phyloP scores from a whole-genome alignment of 2,329 filamentous ascomycete genomes.

The Cladosporium phlei region DNA sequence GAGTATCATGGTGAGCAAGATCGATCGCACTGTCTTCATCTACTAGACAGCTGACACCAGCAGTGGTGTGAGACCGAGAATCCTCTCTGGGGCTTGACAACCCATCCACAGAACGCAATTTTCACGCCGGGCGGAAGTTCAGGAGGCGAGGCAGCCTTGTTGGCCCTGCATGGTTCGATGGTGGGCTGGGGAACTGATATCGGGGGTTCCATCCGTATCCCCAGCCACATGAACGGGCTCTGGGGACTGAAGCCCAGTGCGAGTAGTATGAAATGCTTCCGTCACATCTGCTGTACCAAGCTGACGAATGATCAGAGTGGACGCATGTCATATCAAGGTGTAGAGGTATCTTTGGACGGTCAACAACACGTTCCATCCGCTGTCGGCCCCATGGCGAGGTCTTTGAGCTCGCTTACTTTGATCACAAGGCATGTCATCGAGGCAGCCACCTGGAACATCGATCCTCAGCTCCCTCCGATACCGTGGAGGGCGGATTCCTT shows the following conservation, averaged over 20 bases:
- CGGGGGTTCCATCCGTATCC: slow-evolving; percentile 49
- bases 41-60: slow-evolving; percentile 21
- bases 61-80: slow-evolving; percentile 52
- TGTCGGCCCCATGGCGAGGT: slow-evolving; percentile 56
- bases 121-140: slow-evolving; percentile 47
- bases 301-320: neutral
- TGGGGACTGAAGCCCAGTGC: slow-evolving; percentile 48
- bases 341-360: slow-evolving; percentile 58
- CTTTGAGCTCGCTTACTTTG: slow-evolving; percentile 45
- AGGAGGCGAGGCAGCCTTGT: slow-evolving; percentile 41
- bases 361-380: slow-evolving; percentile 61
- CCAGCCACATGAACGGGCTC: slow-evolving; percentile 44
- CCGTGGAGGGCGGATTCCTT: slow-evolving; percentile 37
- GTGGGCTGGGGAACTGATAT: slow-evolving; percentile 51
- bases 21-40: slow-evolving; percentile 16
- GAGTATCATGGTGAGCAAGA: slow-evolving; percentile 47
- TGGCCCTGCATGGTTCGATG: slow-evolving; percentile 39
- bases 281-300: neutral
- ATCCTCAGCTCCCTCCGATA: slow-evolving; percentile 37
- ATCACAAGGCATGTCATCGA: slow-evolving; percentile 34
- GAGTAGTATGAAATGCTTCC: slow-evolving; percentile 18
- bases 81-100: slow-evolving; percentile 48
- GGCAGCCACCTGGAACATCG: slow-evolving; percentile 39
- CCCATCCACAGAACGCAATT: slow-evolving; percentile 38
- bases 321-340: slow-evolving; percentile 54